Conservation (phyloP, 495 filamentous ascomycete genomes). For the Terfezia claveryi region DNA sequence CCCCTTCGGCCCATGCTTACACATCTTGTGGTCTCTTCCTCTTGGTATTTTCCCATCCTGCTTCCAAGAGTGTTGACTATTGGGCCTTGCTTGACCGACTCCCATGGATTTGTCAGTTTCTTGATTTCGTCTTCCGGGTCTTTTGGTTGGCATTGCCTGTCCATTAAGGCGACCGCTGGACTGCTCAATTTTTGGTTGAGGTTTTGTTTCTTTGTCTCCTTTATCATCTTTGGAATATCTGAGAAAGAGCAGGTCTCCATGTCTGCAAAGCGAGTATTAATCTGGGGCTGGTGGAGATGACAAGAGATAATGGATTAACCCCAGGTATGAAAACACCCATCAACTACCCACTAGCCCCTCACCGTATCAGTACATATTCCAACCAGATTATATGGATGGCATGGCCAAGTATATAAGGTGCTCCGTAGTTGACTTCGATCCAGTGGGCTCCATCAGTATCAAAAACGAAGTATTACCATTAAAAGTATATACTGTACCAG, state of each 20-base stretch:
- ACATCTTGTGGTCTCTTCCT: slow-evolving; percentile 60
- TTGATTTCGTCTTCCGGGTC: slow-evolving; percentile 44
- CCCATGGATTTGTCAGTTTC: slow-evolving; percentile 44
- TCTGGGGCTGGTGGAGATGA: slow-evolving; percentile 51
- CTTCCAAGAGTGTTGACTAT: slow-evolving; percentile 72
- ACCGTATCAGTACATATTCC: neutral
- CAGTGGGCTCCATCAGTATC: slow-evolving; percentile 50
- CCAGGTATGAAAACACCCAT: slow-evolving; percentile 4
- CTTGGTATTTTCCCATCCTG: slow-evolving; percentile 83
- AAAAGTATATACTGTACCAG: neutral
- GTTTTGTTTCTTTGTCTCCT: slow-evolving; percentile 12
- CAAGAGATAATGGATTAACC: slow-evolving; percentile 19
- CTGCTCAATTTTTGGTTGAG: slow-evolving; percentile 10
- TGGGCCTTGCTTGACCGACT: slow-evolving; percentile 34
- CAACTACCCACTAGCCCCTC: too few species aligned
- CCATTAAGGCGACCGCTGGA: slow-evolving; percentile 38
- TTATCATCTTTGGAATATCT: slow-evolving; percentile 37
- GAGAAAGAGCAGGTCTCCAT: slow-evolving; percentile 78
- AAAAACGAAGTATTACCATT: slow-evolving; percentile 45
- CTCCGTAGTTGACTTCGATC: too few species aligned
- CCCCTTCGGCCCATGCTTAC: slow-evolving; percentile 80
- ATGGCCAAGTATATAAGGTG: neutral
- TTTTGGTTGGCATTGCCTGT: slow-evolving; percentile 25
- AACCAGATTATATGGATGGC: too few species aligned
- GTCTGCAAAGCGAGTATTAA: slow-evolving; percentile 62